Percentiles rank a stretch among this genome's conserved stretches.
These are phyloP conservation scores for Sporothrix globosa DNA, from an alignment of 2,329 filamentous ascomycete genomes.

Conservation along the genomic window DNA sequence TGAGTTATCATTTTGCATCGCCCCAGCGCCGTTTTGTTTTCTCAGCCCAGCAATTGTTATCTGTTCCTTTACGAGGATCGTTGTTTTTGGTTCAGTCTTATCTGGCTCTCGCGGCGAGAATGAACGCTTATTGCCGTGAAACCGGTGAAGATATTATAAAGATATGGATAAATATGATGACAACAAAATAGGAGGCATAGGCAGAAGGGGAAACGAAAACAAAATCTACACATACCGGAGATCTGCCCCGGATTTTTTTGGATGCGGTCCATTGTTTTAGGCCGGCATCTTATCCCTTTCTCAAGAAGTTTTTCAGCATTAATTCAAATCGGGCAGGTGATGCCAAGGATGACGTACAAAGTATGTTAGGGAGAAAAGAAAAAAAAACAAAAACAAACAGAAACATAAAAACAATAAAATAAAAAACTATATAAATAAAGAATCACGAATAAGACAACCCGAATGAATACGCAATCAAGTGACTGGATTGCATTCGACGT, in stretches of 20 bases:
- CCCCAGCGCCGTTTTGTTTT: slow-evolving; percentile 8
- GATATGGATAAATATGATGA: not conserved
- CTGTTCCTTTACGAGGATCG: not conserved
- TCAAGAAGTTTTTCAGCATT: not conserved
- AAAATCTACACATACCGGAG: not conserved
- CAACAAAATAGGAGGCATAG: not conserved
- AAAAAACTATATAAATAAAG: not conserved
- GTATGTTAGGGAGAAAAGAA: not conserved
- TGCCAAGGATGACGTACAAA: slow-evolving; percentile 15
- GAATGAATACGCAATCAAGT: slow-evolving; percentile 19
- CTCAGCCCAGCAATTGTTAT: not conserved
- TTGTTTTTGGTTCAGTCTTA: slow-evolving; percentile 23
- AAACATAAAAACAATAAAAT: not conserved
- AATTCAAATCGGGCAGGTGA: slow-evolving; percentile 29
- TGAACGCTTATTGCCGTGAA: not conserved
- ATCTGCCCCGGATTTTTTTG: slow-evolving; percentile 21
- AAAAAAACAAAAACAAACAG: not conserved
- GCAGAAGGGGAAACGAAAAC: not conserved
- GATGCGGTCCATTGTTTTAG: not conserved
- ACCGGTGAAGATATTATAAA: not conserved
- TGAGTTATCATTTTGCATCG: slow-evolving; percentile 15
- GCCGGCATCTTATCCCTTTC: not conserved
- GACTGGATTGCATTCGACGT: slow-evolving; percentile 15
- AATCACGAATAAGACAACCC: not conserved
- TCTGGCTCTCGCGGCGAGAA: slow-evolving; percentile 5